Base-by-base conservation (phyloP, 805 yeast species). In the Wickerhamomyces pijperi region DNA sequence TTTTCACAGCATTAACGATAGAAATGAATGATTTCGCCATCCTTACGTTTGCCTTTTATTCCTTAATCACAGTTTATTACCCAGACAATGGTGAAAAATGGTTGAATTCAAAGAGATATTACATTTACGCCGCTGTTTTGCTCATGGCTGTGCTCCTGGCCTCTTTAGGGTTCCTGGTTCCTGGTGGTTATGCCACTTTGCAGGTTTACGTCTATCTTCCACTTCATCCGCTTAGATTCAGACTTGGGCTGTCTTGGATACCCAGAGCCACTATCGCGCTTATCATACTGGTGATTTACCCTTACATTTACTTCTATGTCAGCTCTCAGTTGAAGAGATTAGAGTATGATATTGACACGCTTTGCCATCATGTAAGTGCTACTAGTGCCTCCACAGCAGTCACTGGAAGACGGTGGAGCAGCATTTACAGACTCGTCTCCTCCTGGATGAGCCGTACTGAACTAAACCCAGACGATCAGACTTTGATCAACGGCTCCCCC, bases 1-100 rank as follows among this genome's bases (percentile, higher is more conserved):
- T 82, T 65, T 77, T 84, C 58, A 82, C 94, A 1, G 83, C 88
- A 3, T 67, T 78, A 32, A 70, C 85, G 17, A 80, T 82, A 13
- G 94, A 84, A 58, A 94, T 94, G 16, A 86, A 88, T 2, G 97
- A 87, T 59, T 53, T 85, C 25, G 87, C 92, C 15, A 87, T 86
- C 38, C 62, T 85, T 23, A 70, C 80, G 28, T 82, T 87, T 59
- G 95, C 96, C 2, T 59, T 86, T 14, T 95, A 87, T 59, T 81
- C 90, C 11, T 84, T 76, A 20, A 53, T 86, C 33, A 61, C 85
- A 25, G 79, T 87, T 4, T 82, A 84, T 56, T 63, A 65, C 43
- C 85, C 90, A 1, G 65, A 64, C 21, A 65, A 28, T 5, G 32
- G 68, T 42, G 68, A 64, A 41, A 94, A 90, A 36, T 95, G 95